A percentile compares a stretch with the other conserved stretches of the same genome.
Evolutionary conservation across 805 yeast species (phyloP).

Genomic region (Suhomyces tanzawaensis): DNA sequence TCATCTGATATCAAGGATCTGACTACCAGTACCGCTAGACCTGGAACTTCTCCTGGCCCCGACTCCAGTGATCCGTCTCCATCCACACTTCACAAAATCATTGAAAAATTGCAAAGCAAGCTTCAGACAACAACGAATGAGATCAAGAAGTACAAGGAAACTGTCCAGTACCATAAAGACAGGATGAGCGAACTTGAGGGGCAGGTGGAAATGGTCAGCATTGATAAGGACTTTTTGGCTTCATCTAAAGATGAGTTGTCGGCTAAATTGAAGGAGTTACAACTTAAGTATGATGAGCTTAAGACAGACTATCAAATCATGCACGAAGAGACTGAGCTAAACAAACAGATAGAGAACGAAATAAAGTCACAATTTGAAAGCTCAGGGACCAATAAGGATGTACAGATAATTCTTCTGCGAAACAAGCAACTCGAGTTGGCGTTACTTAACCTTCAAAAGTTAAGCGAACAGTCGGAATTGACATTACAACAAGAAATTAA

Average conservation of each 20-base stretch:
- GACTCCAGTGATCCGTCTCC: background rate
- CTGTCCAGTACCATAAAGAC: conserved; percentile 10
- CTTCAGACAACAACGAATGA: conserved; percentile 33
- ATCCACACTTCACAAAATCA: conserved; percentile 18
- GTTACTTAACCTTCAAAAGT: conserved; percentile 29
- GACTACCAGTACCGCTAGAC: background rate
- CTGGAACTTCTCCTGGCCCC: background rate
- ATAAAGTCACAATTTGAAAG: conserved; percentile 16
- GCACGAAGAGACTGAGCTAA: conserved; percentile 36
- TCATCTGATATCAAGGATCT: background rate
- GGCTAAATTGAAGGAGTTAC: conserved; percentile 22
- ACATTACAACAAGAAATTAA: conserved; percentile 20
- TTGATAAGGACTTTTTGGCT: conserved; percentile 46
- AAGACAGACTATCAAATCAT: conserved; percentile 28
- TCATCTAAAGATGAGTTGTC: conserved; percentile 31
- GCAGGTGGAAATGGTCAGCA: conserved; percentile 26
- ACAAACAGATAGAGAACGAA: conserved; percentile 36
- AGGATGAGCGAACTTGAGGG: conserved; percentile 16
- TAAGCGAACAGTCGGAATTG: conserved; percentile 24
- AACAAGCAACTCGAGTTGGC: conserved; percentile 44
- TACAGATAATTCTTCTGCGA: conserved; percentile 23
- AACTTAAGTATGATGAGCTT: conserved; percentile 28
- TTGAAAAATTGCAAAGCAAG: conserved; percentile 47
- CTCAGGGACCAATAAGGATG: conserved; percentile 15
- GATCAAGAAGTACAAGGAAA: conserved; percentile 17